Conservation (phyloP, 139 green algal genomes). For the Chlorella vulgaris region DNA sequence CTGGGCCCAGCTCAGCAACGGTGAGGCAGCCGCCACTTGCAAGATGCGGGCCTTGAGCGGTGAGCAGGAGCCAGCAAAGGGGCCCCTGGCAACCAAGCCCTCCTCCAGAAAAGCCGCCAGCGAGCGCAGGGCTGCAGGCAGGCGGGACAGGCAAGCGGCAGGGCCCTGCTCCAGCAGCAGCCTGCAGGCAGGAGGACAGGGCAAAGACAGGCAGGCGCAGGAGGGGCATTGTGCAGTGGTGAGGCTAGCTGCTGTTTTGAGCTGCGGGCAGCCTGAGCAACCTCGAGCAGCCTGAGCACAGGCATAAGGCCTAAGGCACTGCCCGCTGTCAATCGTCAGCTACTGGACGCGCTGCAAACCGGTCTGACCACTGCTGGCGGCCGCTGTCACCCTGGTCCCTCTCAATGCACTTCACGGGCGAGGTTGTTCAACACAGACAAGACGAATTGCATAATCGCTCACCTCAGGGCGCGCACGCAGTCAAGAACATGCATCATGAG, state of each 20-base stretch:
- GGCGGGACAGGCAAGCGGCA: slow-evolving; percentile 7
- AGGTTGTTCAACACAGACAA: no score
- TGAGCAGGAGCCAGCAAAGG: not conserved
- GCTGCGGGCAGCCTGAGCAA: no score
- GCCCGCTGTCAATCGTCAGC: no score
- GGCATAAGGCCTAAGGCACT: no score
- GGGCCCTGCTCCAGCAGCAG: slow-evolving; percentile 30
- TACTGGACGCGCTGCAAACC: no score
- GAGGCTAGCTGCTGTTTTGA: no score
- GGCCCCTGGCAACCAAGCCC: not conserved
- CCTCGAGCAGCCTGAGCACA: no score
- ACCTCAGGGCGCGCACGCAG: slow-evolving; percentile 34
- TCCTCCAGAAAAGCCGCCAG: slow-evolving; percentile 28
- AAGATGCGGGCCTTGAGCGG: slow-evolving; percentile 24
- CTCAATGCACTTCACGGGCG: no score
- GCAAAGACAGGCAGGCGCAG: not conserved
- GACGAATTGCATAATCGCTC: not conserved
- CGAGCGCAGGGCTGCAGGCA: slow-evolving; percentile 13
- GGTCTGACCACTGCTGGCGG: no score
- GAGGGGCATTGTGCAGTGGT: no score
- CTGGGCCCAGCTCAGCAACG: slow-evolving; percentile 23
- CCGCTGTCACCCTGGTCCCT: no score
- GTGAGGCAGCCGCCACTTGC: slow-evolving; percentile 8
- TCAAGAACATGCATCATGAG: slow-evolving; percentile 43
- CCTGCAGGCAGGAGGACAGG: not conserved